Percentiles rank a stretch among this genome's conserved stretches.
Conservation (phyloP, 2,329 filamentous ascomycete genomes). For the Cladobotryum protrusum region DNA sequence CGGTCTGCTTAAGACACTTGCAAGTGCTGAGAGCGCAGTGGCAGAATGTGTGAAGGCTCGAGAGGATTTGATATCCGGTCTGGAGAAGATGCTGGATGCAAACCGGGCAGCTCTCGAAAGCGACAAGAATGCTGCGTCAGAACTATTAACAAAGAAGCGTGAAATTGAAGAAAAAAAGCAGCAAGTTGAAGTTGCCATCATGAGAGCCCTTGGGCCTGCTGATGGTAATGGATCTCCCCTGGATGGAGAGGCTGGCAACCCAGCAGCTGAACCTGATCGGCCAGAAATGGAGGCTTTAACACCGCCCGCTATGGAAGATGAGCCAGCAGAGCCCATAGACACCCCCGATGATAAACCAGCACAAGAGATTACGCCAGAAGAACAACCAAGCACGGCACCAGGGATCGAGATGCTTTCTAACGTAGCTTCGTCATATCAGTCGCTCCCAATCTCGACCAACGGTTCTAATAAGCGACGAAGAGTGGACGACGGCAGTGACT, state of each 20-base stretch:
- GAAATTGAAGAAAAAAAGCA: slow-evolving; percentile 77
- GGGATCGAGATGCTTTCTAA: slow-evolving; percentile 36
- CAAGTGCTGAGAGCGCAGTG: slow-evolving; percentile 81
- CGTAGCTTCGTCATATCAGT: slow-evolving; percentile 40
- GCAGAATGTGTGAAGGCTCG: slow-evolving; percentile 85
- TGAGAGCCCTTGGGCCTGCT: slow-evolving; percentile 68
- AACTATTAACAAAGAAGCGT: slow-evolving; percentile 59
- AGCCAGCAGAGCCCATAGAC: slow-evolving; percentile 14
- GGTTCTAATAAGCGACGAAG: slow-evolving; percentile 52
- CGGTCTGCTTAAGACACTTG: slow-evolving; percentile 81
- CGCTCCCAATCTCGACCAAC: slow-evolving; percentile 43
- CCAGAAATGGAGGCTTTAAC: slow-evolving; percentile 84
- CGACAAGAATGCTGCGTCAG: slow-evolving; percentile 61
- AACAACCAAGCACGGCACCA: slow-evolving; percentile 17
- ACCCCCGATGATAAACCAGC: slow-evolving; percentile 10
- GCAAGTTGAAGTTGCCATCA: slow-evolving; percentile 85
- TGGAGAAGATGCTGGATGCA: slow-evolving; percentile 74
- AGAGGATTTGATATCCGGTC: slow-evolving; percentile 65
- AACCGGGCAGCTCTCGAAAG: slow-evolving; percentile 63
- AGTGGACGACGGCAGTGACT: slow-evolving; percentile 44
- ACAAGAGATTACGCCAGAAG: slow-evolving; percentile 14
- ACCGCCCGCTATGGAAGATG: slow-evolving; percentile 58
- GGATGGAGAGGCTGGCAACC: slow-evolving; percentile 39
- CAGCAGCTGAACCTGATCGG: slow-evolving; percentile 56
- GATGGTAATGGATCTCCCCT: slow-evolving; percentile 44